Base-by-base conservation (phyloP, 169 alveolate genomes). In the Theileria luwenshuni region DNA sequence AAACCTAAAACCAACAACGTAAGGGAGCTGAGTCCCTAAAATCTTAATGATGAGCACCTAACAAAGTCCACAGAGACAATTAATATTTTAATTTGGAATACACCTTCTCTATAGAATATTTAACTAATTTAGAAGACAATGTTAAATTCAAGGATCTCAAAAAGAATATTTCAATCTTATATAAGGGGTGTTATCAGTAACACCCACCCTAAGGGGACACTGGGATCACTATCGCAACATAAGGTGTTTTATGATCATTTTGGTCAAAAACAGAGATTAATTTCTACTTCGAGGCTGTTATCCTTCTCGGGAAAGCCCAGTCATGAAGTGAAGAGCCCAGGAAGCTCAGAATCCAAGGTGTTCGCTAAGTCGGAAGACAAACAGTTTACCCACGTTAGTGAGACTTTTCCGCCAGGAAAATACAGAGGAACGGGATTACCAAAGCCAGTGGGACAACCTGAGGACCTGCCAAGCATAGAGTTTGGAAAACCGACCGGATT, bases 401-500 rank as follows among this genome's bases (percentile, higher is more conserved):
- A 30, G 17, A 72, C 52, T 23, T 81, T 64, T 72, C 41, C 42
- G 43, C 54, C 45, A 62, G 89, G 89, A 7, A 81, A 81, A 48
- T 81, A 64, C 61, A 70, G 70, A 23, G 89, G 89, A 23, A 1
- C 49, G 1, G 89, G 89, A 28, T 52, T 74, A 6, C 89, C 89
- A 10, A 72, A 48, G 56, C 72, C 89, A 15, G 84, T 72, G 10
- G 89, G 89, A 1, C 89, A 32, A 38, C 84, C 83, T 1, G 89
- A 81, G 0, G 89, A 81, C 48, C 58, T 81, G 49, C 89, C 89
- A 19, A 21, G 51, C 28, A 72, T 81, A 30, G 89, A 81, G 42
- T 81, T 81, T 28, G 89, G 89, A 41, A 81, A 81, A 47, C 89
- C 89, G 8, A 81, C 89, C 10, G 89, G 89, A 2, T 69, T 89